phyloP scores from a whole-genome alignment of 2,329 filamentous ascomycete genomes.

The Aspergillus fijiensis region DNA sequence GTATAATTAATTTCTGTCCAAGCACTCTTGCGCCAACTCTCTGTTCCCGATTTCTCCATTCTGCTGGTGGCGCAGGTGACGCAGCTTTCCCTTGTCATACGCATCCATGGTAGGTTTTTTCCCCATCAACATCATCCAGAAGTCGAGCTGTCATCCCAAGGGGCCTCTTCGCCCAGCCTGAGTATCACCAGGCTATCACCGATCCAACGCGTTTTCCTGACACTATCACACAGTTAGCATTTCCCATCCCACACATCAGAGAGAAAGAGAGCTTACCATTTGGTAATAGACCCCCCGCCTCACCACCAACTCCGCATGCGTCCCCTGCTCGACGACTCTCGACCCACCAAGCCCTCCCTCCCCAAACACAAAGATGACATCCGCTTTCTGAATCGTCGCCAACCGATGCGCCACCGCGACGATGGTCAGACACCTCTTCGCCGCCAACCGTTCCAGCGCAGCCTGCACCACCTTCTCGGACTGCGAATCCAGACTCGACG shows the following conservation, averaged over 20 bases:
- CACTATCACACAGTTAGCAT: background rate
- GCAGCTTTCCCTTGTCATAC: too few species aligned
- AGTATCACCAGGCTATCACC: background rate
- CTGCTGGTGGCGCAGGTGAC: too few species aligned
- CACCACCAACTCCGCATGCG: conserved; percentile 57
- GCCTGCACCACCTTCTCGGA: conserved; percentile 68
- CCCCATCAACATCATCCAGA: too few species aligned
- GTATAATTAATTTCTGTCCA: too few species aligned
- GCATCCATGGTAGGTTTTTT: too few species aligned
- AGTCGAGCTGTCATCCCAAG: too few species aligned
- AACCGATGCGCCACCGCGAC: conserved; percentile 76
- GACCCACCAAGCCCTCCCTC: conserved; percentile 47
- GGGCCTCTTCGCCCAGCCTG: too few species aligned
- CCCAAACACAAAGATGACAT: conserved; percentile 75
- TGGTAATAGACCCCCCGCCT: conserved; percentile 52
- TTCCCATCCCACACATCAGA: background rate
- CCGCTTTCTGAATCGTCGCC: conserved; percentile 74
- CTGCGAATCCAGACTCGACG: conserved; percentile 62
- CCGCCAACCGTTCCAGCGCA: conserved; percentile 63
- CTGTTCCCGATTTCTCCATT: too few species aligned
- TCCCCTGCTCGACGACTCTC: conserved; percentile 59
- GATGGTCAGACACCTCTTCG: conserved; percentile 60
- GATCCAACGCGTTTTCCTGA: background rate
- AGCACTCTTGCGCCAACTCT: too few species aligned
- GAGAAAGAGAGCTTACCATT: conserved; percentile 46